Percentiles rank a stretch among this genome's conserved stretches.
Conservation (phyloP, 306 rosid genomes). For the Sindora glabra region DNA sequence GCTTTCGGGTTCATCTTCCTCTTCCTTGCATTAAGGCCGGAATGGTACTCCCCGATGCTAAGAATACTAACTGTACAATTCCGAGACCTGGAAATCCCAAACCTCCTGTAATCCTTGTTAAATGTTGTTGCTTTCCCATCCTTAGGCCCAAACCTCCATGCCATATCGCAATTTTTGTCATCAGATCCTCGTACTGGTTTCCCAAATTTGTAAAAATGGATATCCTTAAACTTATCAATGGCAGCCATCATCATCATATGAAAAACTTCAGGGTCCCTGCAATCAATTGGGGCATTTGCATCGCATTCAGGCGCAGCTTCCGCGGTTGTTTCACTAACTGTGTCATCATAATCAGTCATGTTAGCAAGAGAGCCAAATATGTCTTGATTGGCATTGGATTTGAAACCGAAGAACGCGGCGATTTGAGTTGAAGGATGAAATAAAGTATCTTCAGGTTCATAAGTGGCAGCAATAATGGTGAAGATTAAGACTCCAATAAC, state of each 20-base stretch:
- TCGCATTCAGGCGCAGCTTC: constrained; percentile 29
- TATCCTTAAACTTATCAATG: constrained; percentile 81
- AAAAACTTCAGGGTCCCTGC: constrained; percentile 86
- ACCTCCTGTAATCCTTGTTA: constrained; percentile 94
- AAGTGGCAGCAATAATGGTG: constrained; percentile 90
- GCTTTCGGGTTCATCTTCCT: constrained; percentile 65
- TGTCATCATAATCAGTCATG: constrained; percentile 50
- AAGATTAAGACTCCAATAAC: constrained; percentile 80
- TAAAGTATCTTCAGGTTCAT: constrained; percentile 93
- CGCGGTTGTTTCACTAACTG: constrained; percentile 5
- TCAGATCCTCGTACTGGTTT: constrained; percentile 58
- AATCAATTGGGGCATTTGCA: constrained; percentile 58
- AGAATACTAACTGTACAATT: constrained; percentile 61
- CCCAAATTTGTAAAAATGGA: constrained; percentile 86
- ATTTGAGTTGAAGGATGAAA: constrained; percentile 92
- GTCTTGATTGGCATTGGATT: constrained; percentile 86
- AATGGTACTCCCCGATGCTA: constrained; percentile 82
- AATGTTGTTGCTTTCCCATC: constrained; percentile 89
- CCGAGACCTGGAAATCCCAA: constrained; percentile 53
- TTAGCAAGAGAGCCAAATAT: constrained; percentile 54
- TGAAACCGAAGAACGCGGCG: constrained; percentile 72
- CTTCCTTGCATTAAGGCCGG: constrained; percentile 84
- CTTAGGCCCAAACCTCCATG: constrained; percentile 95
- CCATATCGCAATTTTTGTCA: constrained; percentile 85
- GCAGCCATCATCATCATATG: constrained; percentile 87